Evolutionary conservation across 2,329 filamentous ascomycete genomes (phyloP).

Genomic region (Fusarium mundagurra): DNA sequence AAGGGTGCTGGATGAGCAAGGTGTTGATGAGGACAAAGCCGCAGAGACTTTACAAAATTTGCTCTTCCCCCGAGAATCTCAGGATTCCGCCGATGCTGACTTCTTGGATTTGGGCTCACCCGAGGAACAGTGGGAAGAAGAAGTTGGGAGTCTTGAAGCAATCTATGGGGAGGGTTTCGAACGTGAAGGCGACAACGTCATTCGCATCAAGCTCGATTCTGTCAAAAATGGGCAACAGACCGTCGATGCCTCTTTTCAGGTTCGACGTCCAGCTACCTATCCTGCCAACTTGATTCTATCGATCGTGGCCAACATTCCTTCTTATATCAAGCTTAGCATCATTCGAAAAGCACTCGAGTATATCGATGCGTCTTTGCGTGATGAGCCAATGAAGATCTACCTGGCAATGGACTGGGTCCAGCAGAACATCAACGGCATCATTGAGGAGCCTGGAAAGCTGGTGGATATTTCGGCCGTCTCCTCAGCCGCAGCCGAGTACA

Average conservation of each 20-base stretch:
- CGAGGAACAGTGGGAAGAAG: constrained; percentile 82
- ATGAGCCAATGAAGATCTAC: constrained; percentile 90
- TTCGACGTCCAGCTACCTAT: constrained; percentile 79
- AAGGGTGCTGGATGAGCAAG: constrained; percentile 75
- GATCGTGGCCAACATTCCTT: constrained; percentile 77
- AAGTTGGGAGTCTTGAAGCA: constrained; percentile 83
- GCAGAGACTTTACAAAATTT: constrained; percentile 80
- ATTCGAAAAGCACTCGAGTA: constrained; percentile 80
- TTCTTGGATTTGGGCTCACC: constrained; percentile 61
- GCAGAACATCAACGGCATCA: constrained; percentile 81
- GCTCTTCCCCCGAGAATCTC: constrained; percentile 41
- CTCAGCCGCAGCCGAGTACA: constrained; percentile 70
- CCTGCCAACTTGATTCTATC: constrained; percentile 76
- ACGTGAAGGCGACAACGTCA: constrained; percentile 68
- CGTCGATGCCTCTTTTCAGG: constrained; percentile 68
- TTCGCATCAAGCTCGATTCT: constrained; percentile 73
- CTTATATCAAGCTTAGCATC: constrained; percentile 92
- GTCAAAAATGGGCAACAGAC: constrained; percentile 61
- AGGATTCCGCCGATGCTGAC: constrained; percentile 44
- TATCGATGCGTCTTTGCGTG: constrained; percentile 74
- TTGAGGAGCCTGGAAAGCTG: constrained; percentile 84
- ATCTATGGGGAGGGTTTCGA: constrained; percentile 83
- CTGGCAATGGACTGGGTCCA: constrained; percentile 93
- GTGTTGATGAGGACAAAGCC: constrained; percentile 78
- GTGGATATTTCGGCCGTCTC: constrained; percentile 85